phyloP scores from a whole-genome alignment of 768 basidiomycete genomes.

The Collybiopsis luxurians region DNA sequence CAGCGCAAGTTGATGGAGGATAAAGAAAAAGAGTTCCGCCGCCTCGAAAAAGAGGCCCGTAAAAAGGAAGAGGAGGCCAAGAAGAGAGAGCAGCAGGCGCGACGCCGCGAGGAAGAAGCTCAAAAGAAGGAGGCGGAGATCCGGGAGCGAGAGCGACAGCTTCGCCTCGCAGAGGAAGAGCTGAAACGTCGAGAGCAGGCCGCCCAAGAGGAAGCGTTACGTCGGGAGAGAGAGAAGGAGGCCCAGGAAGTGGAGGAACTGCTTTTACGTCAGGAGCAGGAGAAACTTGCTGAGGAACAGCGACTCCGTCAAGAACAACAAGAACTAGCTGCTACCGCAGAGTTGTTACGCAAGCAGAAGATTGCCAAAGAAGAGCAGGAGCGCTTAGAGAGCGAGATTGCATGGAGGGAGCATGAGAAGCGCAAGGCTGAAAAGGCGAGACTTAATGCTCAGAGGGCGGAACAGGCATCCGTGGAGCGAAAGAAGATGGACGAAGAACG shows the following conservation, averaged over 20 bases:
- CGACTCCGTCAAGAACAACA: constrained; percentile 20
- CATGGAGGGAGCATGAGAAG: constrained; percentile 15
- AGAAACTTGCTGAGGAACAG: constrained; percentile 10
- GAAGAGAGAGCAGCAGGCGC: constrained; percentile 16
- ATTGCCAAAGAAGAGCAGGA: constrained; percentile 36
- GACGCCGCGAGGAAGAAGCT: constrained; percentile 21
- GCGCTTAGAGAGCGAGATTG: constrained; percentile 23
- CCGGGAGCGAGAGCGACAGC: constrained; percentile 24
- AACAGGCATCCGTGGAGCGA: constrained; percentile 3
- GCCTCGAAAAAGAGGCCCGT: constrained; percentile 23
- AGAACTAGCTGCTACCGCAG: constrained; percentile 19
- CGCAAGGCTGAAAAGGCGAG: constrained; percentile 24
- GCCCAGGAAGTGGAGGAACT: constrained; percentile 7
- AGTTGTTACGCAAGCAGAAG: constrained; percentile 23
- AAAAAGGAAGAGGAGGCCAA: constrained; percentile 23
- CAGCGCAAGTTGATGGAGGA: constrained; percentile 8
- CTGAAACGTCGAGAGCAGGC: constrained; percentile 25
- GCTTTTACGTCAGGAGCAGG: constrained; percentile 13
- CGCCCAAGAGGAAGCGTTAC: constrained; percentile 10
- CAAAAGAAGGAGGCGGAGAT: constrained; percentile 25
- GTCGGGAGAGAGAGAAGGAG: constrained; percentile 4
- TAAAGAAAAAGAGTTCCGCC: constrained; percentile 19
- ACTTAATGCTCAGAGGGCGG: constrained; percentile 5
- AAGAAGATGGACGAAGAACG: constrained; percentile 1
- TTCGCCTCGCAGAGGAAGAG: constrained; percentile 34